Percentiles rank a stretch among this genome's conserved stretches.
These are phyloP conservation scores for Ilyonectria robusta DNA, from an alignment of 2,329 filamentous ascomycete species.

Conservation along the genomic window DNA sequence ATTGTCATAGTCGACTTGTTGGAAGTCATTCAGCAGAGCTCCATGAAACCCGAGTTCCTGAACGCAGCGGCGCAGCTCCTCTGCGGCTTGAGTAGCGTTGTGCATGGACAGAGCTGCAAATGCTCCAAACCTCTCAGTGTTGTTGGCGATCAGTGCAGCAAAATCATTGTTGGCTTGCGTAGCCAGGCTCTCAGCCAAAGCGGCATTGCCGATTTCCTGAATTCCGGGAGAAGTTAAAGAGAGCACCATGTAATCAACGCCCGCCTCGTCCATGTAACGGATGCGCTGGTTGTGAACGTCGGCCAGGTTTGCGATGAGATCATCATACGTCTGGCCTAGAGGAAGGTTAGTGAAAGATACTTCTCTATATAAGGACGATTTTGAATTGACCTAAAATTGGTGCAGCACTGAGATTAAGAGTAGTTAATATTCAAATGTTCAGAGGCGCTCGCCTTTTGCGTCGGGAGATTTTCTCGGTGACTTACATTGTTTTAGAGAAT, in stretches of 20 bases:
- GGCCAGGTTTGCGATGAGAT: background rate
- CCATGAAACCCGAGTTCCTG: background rate
- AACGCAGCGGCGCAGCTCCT: background rate
- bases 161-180: background rate
- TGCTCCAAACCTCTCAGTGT: background rate
- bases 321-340: background rate
- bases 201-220: background rate
- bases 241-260: background rate
- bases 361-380: too few species aligned
- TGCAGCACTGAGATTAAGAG: too few species aligned
- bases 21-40: background rate
- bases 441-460: too few species aligned
- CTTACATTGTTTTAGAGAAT: too few species aligned
- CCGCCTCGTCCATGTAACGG: background rate
- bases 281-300: background rate
- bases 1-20: background rate
- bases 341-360: background rate
- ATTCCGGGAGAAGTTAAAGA: background rate
- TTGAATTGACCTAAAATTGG: too few species aligned
- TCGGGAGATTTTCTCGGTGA: too few species aligned
- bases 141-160: background rate
- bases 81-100: background rate
- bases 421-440: too few species aligned
- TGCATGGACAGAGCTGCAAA: background rate
- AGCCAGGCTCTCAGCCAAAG: background rate